Evolutionary conservation across 2,329 filamentous ascomycete genomes (phyloP).

Genomic region (Zasmidium angulare): DNA sequence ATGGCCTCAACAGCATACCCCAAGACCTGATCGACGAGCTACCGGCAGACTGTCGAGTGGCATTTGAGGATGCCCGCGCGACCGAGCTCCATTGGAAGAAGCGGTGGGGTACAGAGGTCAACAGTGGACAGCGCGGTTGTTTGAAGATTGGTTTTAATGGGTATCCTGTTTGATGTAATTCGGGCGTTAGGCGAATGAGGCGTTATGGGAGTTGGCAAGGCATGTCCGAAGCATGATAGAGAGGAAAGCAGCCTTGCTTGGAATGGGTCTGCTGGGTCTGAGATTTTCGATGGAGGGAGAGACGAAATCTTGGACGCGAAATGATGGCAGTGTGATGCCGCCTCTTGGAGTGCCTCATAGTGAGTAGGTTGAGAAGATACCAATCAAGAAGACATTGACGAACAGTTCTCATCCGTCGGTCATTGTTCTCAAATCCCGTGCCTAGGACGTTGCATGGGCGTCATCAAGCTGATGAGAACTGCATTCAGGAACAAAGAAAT

Average conservation of each 20-base stretch:
- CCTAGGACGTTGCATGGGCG: not conserved
- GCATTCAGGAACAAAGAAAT: not conserved
- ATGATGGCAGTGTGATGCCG: too few relatives aligned
- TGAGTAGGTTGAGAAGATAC: not conserved
- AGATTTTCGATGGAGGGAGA: not conserved
- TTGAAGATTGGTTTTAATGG: constrained; percentile 51
- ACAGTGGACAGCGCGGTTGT: constrained; percentile 50
- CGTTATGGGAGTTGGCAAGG: constrained; percentile 18
- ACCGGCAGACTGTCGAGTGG: constrained; percentile 67
- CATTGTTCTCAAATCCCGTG: not conserved
- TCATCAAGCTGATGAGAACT: not conserved
- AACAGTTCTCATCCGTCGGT: too few relatives aligned
- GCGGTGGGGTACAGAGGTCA: constrained; percentile 69
- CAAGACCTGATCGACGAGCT: constrained; percentile 66
- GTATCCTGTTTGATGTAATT: constrained; percentile 47
- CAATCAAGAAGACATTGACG: too few relatives aligned
- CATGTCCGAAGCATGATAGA: not conserved
- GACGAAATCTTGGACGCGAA: not conserved
- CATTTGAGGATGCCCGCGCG: constrained; percentile 67
- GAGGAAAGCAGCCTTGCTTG: not conserved
- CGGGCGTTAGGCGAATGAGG: constrained; percentile 38
- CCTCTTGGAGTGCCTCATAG: not conserved
- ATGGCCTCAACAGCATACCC: constrained; percentile 63
- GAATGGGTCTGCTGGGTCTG: constrained; percentile 3
- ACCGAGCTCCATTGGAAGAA: constrained; percentile 71